Evolutionary conservation across 2,329 filamentous ascomycete genomes (phyloP).

Genomic region (Escovopsis weberi): DNA sequence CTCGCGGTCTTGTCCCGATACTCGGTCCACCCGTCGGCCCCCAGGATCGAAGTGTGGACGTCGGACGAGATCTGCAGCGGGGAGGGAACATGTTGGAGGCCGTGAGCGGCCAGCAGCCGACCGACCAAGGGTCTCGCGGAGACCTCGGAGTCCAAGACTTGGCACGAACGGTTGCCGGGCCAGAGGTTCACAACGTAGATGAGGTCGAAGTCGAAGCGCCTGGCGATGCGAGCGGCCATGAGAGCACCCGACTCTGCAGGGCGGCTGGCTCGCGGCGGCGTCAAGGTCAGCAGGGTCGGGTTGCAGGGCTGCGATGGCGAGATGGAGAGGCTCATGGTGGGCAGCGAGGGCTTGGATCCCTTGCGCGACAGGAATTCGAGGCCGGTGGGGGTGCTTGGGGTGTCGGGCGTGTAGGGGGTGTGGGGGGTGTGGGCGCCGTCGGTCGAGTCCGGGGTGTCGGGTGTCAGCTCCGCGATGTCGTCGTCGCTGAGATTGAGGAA

Average conservation of each 20-base stretch:
- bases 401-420: neutral
- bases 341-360: slow-evolving; percentile 6
- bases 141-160: slow-evolving; percentile 4
- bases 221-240: slow-evolving; percentile 40
- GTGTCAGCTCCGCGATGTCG: slow-evolving; percentile 36
- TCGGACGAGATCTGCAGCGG: slow-evolving; percentile 37
- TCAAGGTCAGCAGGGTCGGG: slow-evolving; percentile 26
- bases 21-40: slow-evolving; percentile 36
- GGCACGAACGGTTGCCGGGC: slow-evolving; percentile 21
- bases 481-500: slow-evolving; percentile 42
- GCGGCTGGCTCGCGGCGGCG: slow-evolving; percentile 28
- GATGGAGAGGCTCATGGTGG: slow-evolving; percentile 10
- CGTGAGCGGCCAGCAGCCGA: slow-evolving; percentile 40
- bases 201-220: slow-evolving; percentile 41
- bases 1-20: slow-evolving; percentile 30
- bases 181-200: slow-evolving; percentile 45
- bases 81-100: slow-evolving; percentile 32
- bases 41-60: slow-evolving; percentile 36
- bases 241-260: slow-evolving; percentile 36
- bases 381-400: neutral
- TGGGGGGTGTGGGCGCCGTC: neutral
- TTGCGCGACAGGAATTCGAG: slow-evolving; percentile 1
- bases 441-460: slow-evolving; percentile 7
- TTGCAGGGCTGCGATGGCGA: slow-evolving; percentile 12
- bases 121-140: slow-evolving; percentile 24